Conservation (phyloP, 2,329 filamentous ascomycete genomes). For the Emmonsia crescens region DNA sequence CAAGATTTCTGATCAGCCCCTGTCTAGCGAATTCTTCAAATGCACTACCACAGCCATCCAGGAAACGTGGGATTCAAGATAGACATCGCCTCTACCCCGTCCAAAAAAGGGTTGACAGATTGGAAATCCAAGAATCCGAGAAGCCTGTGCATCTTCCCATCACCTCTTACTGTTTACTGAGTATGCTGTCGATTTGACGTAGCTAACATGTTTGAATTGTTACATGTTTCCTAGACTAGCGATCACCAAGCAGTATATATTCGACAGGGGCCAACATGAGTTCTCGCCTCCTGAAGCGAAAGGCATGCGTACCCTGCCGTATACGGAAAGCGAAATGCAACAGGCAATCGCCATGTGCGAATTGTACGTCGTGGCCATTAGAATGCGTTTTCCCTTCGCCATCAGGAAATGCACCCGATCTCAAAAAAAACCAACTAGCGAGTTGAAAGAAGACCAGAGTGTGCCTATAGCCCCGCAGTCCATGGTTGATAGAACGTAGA, state of each 20-base stretch:
- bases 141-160: too few species aligned
- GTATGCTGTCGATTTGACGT: too few species aligned
- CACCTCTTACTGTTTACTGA: too few species aligned
- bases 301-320: slow-evolving; percentile 19
- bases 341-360: slow-evolving; percentile 18
- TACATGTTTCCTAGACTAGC: too few species aligned
- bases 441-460: background rate
- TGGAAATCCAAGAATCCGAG: background rate
- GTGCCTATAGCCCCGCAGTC: background rate
- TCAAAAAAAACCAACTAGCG: background rate
- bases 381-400: slow-evolving; percentile 13
- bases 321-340: slow-evolving; percentile 22
- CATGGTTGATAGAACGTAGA: background rate
- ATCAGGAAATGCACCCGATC: slow-evolving; percentile 10
- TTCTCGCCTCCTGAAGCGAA: slow-evolving; percentile 5
- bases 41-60: background rate
- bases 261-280: background rate
- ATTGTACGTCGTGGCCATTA: slow-evolving; percentile 14
- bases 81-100: too few species aligned
- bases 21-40: background rate
- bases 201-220: too few species aligned
- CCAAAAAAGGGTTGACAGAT: background rate
- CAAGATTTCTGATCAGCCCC: slow-evolving; percentile 8
- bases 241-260: background rate
- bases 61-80: too few species aligned